Conservation (phyloP, 306 rosid genomes). For the Inga laurina region DNA sequence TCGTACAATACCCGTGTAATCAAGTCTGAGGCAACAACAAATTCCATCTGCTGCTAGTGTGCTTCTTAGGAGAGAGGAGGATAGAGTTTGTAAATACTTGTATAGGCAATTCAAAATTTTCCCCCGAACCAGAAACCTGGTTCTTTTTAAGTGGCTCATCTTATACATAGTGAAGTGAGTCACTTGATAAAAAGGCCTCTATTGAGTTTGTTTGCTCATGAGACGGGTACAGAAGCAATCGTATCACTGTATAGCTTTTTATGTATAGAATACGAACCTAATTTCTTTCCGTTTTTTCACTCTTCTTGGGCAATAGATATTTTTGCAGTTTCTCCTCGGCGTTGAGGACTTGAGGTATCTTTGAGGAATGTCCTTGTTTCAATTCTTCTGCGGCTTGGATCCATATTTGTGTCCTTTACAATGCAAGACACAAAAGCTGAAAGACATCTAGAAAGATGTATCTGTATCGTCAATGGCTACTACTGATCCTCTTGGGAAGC, state of each 20-base stretch:
- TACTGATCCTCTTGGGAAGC: not conserved
- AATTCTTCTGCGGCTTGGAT: not conserved
- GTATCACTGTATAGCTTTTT: constrained; percentile 18
- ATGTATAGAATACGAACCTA: constrained; percentile 28
- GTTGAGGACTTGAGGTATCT: not conserved
- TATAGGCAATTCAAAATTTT: constrained; percentile 55
- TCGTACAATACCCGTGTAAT: constrained; percentile 95
- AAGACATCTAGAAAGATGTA: not conserved
- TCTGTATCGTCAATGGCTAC: not conserved
- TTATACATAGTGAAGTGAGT: constrained; percentile 26
- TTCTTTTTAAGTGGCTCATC: constrained; percentile 21
- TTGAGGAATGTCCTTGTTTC: not conserved
- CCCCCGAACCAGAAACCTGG: constrained; percentile 36
- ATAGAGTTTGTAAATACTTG: constrained; percentile 62
- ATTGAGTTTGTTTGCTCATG: constrained; percentile 5
- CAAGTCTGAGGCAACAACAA: constrained; percentile 54
- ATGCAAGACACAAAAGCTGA: not conserved
- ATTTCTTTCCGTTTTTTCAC: not conserved
- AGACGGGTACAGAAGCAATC: constrained; percentile 23
- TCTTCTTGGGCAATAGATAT: constrained; percentile 3
- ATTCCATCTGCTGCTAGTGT: constrained; percentile 51
- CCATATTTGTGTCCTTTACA: not conserved
- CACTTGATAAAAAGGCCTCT: constrained; percentile 28
- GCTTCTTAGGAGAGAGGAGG: constrained; percentile 20
- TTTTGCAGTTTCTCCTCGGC: not conserved